Base-by-base conservation (phyloP, 2,329 filamentous ascomycete genomes). In the Neofusicoccum laricinum region DNA sequence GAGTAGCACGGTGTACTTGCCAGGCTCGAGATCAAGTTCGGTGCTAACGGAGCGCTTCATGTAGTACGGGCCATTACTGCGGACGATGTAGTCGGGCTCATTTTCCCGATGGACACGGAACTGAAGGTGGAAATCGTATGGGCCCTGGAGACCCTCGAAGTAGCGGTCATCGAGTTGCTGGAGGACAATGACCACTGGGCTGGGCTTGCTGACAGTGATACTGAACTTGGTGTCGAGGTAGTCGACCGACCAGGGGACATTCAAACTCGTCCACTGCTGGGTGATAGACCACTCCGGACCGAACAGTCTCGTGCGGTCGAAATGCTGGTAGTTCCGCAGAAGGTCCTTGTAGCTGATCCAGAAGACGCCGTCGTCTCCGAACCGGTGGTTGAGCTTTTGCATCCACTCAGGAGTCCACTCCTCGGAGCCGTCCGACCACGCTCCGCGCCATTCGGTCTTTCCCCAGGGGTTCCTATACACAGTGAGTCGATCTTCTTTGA, bases 341-440 rank as follows among this genome's bases (percentile, higher is more conserved):
- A 88, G 78, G 65, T 88, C 86, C 14, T 82, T 75, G 70, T 86
- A 88, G 1, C 80, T 55, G 30, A 65, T 65, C 64, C 85, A 88
- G 72, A 88, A 87, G 36, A 86, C 66, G 6, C 90, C 90, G 69
- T 93, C 90, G 68, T 92, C 88, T 36, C 89, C 90, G 69, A 93
- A 93, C 19, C 83, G 86, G 71, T 93, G 90, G 45, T 83, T 81
- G 0, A 94, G 81, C 68, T 89, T 87, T 61, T 87, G 77, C 75
- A 94, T 85, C 85, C 89, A 92, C 68, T 93, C 88, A 0, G 90
- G 82, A 1, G 89, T 94, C 92, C 92, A 96, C 75, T 94, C 88
- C 69, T 90, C 89, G 14, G 89, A 92, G 0, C 92, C 92, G 70
- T 95, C 92, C 30, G 85, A 87, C 90, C 91, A 95, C 1, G 90